Base-by-base conservation (phyloP, 768 basidiomycete genomes). In the Kondoa subrosea region DNA sequence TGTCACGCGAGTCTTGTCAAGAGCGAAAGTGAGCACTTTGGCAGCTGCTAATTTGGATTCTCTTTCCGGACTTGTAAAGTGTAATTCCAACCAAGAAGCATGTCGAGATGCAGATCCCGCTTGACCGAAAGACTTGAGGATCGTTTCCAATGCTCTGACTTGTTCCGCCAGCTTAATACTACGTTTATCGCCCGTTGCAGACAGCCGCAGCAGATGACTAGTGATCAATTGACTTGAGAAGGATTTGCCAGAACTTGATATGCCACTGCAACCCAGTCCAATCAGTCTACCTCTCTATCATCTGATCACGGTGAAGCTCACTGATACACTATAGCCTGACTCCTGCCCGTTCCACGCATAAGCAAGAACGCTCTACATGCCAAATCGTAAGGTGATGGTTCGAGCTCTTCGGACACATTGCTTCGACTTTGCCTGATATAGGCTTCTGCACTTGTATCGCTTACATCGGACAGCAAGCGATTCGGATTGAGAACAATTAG, bases 1-100 rank as follows among this genome's bases (percentile, higher is more conserved):
- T 14, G 88, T 82, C n/a, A 96, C 89, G 4, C 91, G 84, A 72
- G 86, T 88, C 66, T 88, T 81, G 78, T 99, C 91, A 66, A 99
- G 82, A 77, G 95, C 93, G 78, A 93, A 96, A 75, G 95, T 91
- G 71, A 96, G 85, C 0, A 91, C 89, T 77, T 97, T 97, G 75
- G 91, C 81, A 71, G 92, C 93, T 57, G 82, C 85, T 0, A 96
- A 21, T 50, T 50, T 50, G 12, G 40, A 50, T 8, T 50, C 40
- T 50, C 40, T 8, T 50, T 50, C 40, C 8, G 40, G 40, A 21
- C 40, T 50, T 50, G 40, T 50, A 21, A 50, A 50, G 40, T 50
- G 40, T 21, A 50, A 50, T 50, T 50, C 40, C 12, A 50, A 21
- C 12, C 8, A 50, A 50, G 40, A 50, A 21, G 40, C 40, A 21